A percentile compares a stretch with the other conserved stretches of the same genome.
phyloP scores from a whole-genome alignment of 148 eudicot species.

The Chenopodium album region DNA sequence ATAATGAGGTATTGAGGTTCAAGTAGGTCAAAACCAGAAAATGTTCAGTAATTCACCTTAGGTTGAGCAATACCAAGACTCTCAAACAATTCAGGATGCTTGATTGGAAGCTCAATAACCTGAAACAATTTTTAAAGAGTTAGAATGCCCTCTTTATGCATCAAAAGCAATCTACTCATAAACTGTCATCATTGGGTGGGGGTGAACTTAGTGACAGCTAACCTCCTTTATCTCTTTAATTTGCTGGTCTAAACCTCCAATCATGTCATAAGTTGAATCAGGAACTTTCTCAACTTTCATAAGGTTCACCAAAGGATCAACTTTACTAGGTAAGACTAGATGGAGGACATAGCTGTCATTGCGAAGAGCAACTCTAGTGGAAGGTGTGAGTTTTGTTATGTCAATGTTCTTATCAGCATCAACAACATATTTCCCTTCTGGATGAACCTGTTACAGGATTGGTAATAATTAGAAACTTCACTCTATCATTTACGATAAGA shows the following conservation, averaged over 20 bases:
- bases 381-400: slow-evolving; percentile 66
- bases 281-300: slow-evolving; percentile 90
- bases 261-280: slow-evolving; percentile 81
- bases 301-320: slow-evolving; percentile 72
- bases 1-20: no score
- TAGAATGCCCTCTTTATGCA: neutral
- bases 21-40: neutral
- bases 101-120: slow-evolving; percentile 73
- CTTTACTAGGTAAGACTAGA: slow-evolving; percentile 65
- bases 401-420: slow-evolving; percentile 72
- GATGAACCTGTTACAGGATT: slow-evolving; percentile 49
- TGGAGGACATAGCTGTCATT: slow-evolving; percentile 79
- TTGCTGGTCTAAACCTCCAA: slow-evolving; percentile 78
- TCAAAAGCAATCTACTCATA: neutral
- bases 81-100: slow-evolving; percentile 68
- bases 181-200: neutral
- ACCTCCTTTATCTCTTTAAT: slow-evolving; percentile 88
- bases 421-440: slow-evolving; percentile 75
- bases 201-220: neutral
- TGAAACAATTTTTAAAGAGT: slow-evolving; percentile 19
- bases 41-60: slow-evolving; percentile 39
- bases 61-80: slow-evolving; percentile 73
- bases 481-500: neutral
- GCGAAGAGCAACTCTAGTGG: slow-evolving; percentile 67
- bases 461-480: slow-evolving; percentile 11